Conservation (phyloP, 2,329 filamentous ascomycete genomes). For the Fusarium dlaminii region DNA sequence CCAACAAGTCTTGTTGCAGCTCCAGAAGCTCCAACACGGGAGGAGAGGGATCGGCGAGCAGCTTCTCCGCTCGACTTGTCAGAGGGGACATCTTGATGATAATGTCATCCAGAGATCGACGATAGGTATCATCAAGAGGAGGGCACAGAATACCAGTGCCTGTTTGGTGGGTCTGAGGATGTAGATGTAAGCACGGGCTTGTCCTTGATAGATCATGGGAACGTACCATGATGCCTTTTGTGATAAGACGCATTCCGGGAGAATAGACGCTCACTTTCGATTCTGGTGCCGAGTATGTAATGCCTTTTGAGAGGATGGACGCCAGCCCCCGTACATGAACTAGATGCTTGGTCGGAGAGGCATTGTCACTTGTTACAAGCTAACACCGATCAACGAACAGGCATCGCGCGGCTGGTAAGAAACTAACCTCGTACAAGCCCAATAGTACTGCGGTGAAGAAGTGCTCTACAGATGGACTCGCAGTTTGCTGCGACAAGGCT, state of each 20-base stretch:
- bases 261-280: background rate
- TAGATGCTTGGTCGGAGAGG: background rate
- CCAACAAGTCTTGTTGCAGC: background rate
- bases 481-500: background rate
- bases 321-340: background rate
- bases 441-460: slow-evolving; percentile 5
- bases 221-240: background rate
- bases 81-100: slow-evolving; percentile 4
- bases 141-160: slow-evolving; percentile 3
- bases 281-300: background rate
- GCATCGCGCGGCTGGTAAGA: rapidly evolving
- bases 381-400: background rate
- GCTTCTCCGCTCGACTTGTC: background rate
- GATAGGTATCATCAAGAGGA: background rate
- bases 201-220: too few species aligned
- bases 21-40: background rate
- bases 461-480: background rate
- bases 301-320: background rate
- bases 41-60: background rate
- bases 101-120: slow-evolving; percentile 5
- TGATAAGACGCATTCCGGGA: slow-evolving; percentile 2
- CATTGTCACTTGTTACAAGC: background rate
- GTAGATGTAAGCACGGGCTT: background rate
- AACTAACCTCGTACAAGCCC: background rate
- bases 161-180: background rate